Conservation (phyloP, 2,329 filamentous ascomycete genomes). For the Stylonectria norvegica region DNA sequence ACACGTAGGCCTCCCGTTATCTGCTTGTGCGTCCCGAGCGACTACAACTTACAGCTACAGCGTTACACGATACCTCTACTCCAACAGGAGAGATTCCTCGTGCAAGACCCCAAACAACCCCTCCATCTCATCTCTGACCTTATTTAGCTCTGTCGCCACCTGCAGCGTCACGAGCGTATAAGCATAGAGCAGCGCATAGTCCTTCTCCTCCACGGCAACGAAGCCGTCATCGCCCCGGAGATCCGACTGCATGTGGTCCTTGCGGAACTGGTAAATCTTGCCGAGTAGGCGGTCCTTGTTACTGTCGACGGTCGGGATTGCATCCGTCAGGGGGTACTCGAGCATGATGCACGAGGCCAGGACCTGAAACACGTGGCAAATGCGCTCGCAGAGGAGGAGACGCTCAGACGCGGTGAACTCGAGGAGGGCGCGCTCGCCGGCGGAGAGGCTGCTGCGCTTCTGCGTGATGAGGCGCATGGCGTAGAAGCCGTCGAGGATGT, state of each 20-base stretch:
- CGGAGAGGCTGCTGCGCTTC: conserved; percentile 70
- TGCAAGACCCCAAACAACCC: conserved; percentile 60
- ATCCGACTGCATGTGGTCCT: conserved; percentile 52
- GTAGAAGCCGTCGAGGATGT: conserved; percentile 89
- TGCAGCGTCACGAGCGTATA: conserved; percentile 72
- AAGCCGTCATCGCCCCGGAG: conserved; percentile 24
- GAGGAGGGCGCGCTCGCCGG: conserved; percentile 78
- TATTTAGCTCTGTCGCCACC: conserved; percentile 61
- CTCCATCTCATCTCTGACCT: conserved; percentile 60
- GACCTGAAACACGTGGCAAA: conserved; percentile 83
- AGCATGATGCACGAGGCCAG: conserved; percentile 91
- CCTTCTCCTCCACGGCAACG: conserved; percentile 60
- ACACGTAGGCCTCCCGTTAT: too few species aligned
- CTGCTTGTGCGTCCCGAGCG: too few species aligned
- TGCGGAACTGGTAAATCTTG: conserved; percentile 83
- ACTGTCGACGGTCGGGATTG: conserved; percentile 77
- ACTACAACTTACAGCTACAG: neutral
- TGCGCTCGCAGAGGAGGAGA: conserved; percentile 76
- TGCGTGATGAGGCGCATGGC: conserved; percentile 91
- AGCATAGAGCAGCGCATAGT: conserved; percentile 90
- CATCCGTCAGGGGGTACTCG: conserved; percentile 88
- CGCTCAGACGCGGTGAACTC: conserved; percentile 77
- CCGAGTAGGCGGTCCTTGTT: conserved; percentile 79
- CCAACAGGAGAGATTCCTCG: conserved; percentile 55
- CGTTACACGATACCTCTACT: conserved; percentile 33